Evolutionary conservation across 106 monocot genomes (phyloP), one percentile per base, ranked within the genome.

Genomic region (Triglochin maritima): DNA sequence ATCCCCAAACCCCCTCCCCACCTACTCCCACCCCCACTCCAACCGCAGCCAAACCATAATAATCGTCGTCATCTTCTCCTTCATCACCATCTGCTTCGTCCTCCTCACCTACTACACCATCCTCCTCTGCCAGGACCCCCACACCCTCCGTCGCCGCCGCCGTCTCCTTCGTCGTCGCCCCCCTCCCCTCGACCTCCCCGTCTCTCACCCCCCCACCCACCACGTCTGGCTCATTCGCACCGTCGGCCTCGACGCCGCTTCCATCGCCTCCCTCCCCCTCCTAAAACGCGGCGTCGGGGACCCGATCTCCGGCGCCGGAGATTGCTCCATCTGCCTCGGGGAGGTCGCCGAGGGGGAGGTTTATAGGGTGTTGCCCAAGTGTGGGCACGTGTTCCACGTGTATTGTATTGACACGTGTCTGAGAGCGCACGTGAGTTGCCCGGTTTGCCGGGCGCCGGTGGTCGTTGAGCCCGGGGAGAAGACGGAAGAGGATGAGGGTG

Each of bases 371-470:
- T 79, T 90, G 7, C 90, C 90, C 42, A 82, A 84, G 48, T 86
- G 90, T 53, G 59, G 67, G 50, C 90, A 90, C 50, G 81, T 81
- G 0, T 90, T 86, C 67, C 90, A 90, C 45, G 62, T 86, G 29
- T 64, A 49, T 13, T 86, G 90, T 74, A 90, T 90, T 50, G 90
- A 90, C 47, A 72, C 79, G 1, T 90, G 90, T 86, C 58, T 90
- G 43, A 77, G 67, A 51, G 72, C 81, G 3, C 79, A 90, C 72
- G 76, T 79, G 60, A 86, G 73, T 53, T 86, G 90, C 77, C 90
- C 90, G 6, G 74, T 86, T 15, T 90, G 90, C 56, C 90, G 87
- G 9, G 72, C 56, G 48, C 48, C 79, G 63, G 65, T 81, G 52
- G 62, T 50, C 9, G 44, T 53, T 46, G 61, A 44, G 44, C 15